A percentile compares a stretch with the other conserved stretches of the same genome.
phyloP scores from a whole-genome alignment of 257 asterid species.

The Lycium ferocissimum region DNA sequence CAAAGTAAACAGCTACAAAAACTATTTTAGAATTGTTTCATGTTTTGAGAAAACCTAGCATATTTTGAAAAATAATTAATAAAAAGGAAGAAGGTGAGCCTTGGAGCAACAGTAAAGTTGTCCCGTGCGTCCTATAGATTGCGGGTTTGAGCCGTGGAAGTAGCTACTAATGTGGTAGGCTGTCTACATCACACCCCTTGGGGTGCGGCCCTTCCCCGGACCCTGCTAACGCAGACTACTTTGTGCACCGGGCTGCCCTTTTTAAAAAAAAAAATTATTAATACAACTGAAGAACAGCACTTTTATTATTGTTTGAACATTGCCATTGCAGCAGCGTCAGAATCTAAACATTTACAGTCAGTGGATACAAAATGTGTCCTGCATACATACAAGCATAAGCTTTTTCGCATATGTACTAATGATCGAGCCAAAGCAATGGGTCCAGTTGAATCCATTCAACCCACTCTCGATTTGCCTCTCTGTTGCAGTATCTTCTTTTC shows the following conservation, averaged over 20 bases:
- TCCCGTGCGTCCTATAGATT: no score
- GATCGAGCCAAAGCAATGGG: background rate
- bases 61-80: background rate
- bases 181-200: no score
- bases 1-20: background rate
- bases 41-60: background rate
- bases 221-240: no score
- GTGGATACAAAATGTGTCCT: constrained; percentile 3
- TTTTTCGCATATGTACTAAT: background rate
- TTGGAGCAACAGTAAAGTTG: no score
- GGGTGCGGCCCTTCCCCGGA: no score
- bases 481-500: background rate
- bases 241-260: no score
- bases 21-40: background rate
- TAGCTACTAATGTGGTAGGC: no score
- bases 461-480: background rate
- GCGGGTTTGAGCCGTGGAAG: no score
- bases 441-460: constrained; percentile 5
- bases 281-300: background rate
- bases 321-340: background rate
- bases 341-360: background rate
- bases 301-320: background rate
- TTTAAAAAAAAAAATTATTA: background rate
- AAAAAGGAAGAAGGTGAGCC: no score
- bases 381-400: background rate